These are phyloP conservation scores for Moniliophthora roreri DNA, from an alignment of 1,284 basidiomycete species.

Conservation along the genomic window DNA sequence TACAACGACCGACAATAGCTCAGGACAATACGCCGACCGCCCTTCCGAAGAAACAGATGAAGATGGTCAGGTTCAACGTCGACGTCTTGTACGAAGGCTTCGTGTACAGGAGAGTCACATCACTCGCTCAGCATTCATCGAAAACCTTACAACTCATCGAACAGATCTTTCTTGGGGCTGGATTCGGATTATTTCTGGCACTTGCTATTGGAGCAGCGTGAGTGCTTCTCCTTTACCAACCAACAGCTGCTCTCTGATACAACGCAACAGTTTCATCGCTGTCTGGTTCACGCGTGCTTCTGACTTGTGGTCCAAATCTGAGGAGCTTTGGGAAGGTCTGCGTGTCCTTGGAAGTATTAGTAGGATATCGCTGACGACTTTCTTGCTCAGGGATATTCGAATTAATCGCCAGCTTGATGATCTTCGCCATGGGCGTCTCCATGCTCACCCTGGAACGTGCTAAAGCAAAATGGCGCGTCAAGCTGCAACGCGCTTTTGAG, in stretches of 20 bases:
- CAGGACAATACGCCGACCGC: constrained; percentile 17
- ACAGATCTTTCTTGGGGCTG: constrained; percentile 83
- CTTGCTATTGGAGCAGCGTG: constrained; percentile 72
- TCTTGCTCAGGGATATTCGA: constrained; percentile 71
- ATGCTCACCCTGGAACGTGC: constrained; percentile 78
- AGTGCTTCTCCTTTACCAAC: constrained; percentile 14
- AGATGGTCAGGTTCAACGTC: constrained; percentile 30
- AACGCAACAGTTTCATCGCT: constrained; percentile 58
- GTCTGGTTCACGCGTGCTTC: constrained; percentile 81
- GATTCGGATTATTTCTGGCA: constrained; percentile 74
- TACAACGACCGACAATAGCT: constrained; percentile 15
- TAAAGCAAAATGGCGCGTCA: constrained; percentile 88
- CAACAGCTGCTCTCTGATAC: constrained; percentile 4
- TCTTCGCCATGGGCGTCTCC: constrained; percentile 78
- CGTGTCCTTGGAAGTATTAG: constrained; percentile 4
- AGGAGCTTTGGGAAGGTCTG: constrained; percentile 70
- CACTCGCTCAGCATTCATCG: not conserved
- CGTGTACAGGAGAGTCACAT: constrained; percentile 52
- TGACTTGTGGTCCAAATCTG: constrained; percentile 71
- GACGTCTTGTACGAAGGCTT: constrained; percentile 58
- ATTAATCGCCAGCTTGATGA: constrained; percentile 80
- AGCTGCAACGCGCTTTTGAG: constrained; percentile 80
- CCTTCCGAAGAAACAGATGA: constrained; percentile 20
- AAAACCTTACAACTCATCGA: not conserved
- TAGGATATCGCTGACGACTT: not conserved